These are phyloP conservation scores for Smallanthus sonchifolius DNA, from an alignment of 129 eudicot genomes.

Conservation along the genomic window DNA sequence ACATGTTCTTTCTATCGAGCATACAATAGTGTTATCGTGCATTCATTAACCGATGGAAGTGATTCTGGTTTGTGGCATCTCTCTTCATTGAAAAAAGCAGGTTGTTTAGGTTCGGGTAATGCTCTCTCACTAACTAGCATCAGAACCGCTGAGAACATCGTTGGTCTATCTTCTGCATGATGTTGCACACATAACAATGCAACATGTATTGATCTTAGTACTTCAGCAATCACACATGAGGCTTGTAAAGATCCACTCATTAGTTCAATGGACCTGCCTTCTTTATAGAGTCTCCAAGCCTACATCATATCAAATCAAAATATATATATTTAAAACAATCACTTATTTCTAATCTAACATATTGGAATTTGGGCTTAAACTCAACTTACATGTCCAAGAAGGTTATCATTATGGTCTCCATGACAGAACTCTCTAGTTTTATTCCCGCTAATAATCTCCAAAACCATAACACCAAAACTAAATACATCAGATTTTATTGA, in stretches of 20 bases:
- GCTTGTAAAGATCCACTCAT: not conserved
- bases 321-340: not conserved
- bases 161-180: not conserved
- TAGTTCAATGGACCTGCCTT: slow-evolving; percentile 7
- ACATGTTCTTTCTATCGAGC: not conserved
- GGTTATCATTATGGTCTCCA: slow-evolving; percentile 27
- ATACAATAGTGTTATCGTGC: not conserved
- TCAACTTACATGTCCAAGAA: slow-evolving; percentile 51
- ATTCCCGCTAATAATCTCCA: slow-evolving; percentile 33
- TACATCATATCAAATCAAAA: not conserved
- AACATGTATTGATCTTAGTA: not conserved
- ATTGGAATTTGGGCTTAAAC: not conserved
- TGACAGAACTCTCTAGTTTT: slow-evolving; percentile 31
- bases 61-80: not conserved
- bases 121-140: slow-evolving; percentile 30
- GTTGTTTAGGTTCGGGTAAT: slow-evolving; percentile 28
- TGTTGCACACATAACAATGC: not conserved
- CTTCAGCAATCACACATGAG: not conserved
- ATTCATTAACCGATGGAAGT: not conserved
- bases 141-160: not conserved
- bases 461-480: slow-evolving; percentile 30
- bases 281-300: slow-evolving; percentile 27
- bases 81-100: slow-evolving; percentile 23
- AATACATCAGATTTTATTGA: slow-evolving; percentile 32
- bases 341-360: not conserved